Evolutionary conservation across 2,329 filamentous ascomycete species (phyloP), one percentile per base, ranked within the genome.

Genomic region (Aspergillus eucalypticola): DNA sequence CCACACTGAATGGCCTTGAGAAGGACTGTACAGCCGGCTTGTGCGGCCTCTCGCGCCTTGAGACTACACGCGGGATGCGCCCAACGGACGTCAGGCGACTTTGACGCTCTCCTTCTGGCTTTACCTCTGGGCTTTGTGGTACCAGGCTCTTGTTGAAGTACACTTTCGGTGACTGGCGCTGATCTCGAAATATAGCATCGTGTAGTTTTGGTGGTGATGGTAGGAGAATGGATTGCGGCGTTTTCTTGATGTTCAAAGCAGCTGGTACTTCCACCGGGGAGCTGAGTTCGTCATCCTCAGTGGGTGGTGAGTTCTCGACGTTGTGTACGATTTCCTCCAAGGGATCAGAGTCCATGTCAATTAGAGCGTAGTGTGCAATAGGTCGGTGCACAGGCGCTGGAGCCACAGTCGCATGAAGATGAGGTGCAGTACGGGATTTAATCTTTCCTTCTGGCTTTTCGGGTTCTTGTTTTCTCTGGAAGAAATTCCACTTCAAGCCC

Each of bases 1-100:
- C 77, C 17, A 68, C 66, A 66, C 86, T 82, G 71, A 96, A 96
- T 0, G 93, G 92, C 8, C 92, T 83, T 3, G 93, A 96, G 73
- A 96, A 96, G 32, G 91, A 96, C 71, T 87, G 88, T 1, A 90
- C 85, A 0, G 90, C 88, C 1, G 86, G 85, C 51, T 85, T 85
- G 63, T 89, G 85, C 38, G 87, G 81, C 56, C 88, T 84, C 50
- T 84, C 83, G 51, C 81, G 78, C 54, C 84, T 87, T 49, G 86
- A 91, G 29, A 94, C 82, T 3, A 96, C 91, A 68, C 87, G 88
- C 8, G 93, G 93, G 54, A 96, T 96, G 15, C 93, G 86, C 8
- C 92, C 93, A 50, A 96, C 88, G 66, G 94, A 91, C 27, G 88
- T 86, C 17, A 96, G 79, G 58, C 92, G 84, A 70, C 86, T 90